A percentile compares a stretch with the other conserved stretches of the same genome.
Evolutionary conservation across 225 moss, liverwort and hornwort genomes (phyloP).

Genomic region (Physcomitrellopsis africana): DNA sequence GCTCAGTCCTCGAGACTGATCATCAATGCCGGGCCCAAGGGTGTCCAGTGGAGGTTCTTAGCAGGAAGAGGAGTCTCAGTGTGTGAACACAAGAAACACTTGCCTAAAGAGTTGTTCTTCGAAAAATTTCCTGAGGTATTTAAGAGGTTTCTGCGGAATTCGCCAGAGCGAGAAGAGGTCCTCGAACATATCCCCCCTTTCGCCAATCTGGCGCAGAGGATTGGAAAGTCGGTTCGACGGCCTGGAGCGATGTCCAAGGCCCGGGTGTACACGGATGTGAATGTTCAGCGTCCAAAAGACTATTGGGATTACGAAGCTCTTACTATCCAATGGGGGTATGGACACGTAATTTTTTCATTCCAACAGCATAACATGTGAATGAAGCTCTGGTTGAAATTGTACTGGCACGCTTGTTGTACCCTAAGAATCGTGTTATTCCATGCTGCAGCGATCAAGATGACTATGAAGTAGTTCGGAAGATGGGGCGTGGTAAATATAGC

Average conservation of each 20-base stretch:
- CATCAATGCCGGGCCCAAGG: slow-evolving; percentile 41
- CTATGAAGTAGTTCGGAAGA: slow-evolving; percentile 69
- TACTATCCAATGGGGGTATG: slow-evolving; percentile 96
- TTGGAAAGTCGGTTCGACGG: slow-evolving; percentile 95
- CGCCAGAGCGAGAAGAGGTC: slow-evolving; percentile 44
- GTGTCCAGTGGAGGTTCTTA: slow-evolving; percentile 35
- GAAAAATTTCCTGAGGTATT: slow-evolving; percentile 40
- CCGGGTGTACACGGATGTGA: slow-evolving; percentile 97
- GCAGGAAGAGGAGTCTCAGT: slow-evolving; percentile 39
- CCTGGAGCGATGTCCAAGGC: slow-evolving; percentile 99
- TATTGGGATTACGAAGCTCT: slow-evolving; percentile 99
- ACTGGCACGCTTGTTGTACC: neutral
- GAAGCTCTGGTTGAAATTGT: neutral
- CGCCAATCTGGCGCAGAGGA: slow-evolving; percentile 99
- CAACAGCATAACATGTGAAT: neutral
- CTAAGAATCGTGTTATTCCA: neutral
- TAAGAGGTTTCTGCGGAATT: slow-evolving; percentile 30
- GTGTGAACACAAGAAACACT: slow-evolving; percentile 43
- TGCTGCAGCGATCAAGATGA: slow-evolving; percentile 60
- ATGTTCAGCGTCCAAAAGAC: slow-evolving; percentile 95
- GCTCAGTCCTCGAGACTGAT: slow-evolving; percentile 47
- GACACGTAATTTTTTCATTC: neutral
- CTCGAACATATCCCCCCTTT: slow-evolving; percentile 57
- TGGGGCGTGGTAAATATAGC: slow-evolving; percentile 70
- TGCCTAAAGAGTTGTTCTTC: slow-evolving; percentile 18